phyloP scores from a whole-genome alignment of 2,329 filamentous ascomycete species.

The Claviceps sp. region DNA sequence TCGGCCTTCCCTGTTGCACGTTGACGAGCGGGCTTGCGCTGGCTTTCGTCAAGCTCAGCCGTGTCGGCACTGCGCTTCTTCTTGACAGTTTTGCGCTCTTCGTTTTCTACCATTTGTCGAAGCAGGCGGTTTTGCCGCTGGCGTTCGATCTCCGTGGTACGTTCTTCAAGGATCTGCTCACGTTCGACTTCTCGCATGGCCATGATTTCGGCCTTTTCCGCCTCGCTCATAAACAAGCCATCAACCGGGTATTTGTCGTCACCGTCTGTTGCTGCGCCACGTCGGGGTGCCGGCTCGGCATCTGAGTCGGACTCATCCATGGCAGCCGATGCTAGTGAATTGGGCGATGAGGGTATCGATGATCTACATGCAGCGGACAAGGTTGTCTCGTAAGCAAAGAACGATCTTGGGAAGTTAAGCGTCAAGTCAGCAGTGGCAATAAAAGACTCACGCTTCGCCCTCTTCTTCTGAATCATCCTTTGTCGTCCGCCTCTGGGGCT shows the following conservation, averaged over 20 bases:
- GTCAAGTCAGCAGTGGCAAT: neutral
- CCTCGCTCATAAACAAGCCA: conserved; percentile 62
- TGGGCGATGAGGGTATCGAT: conserved; percentile 52
- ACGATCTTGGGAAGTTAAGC: no score
- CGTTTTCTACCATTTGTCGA: conserved; percentile 61
- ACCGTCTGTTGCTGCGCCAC: conserved; percentile 32
- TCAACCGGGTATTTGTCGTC: conserved; percentile 72
- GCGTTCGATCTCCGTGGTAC: conserved; percentile 68
- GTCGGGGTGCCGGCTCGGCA: conserved; percentile 25
- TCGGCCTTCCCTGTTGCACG: conserved; percentile 37
- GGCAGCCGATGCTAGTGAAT: conserved; percentile 67
- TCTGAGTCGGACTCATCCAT: conserved; percentile 80
- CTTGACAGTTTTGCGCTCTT: conserved; percentile 36
- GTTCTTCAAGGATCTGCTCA: conserved; percentile 79
- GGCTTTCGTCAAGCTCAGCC: conserved; percentile 65
- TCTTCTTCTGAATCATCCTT: conserved; percentile 49
- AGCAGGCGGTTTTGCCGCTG: conserved; percentile 72
- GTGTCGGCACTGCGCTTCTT: conserved; percentile 68
- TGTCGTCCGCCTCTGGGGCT: conserved; percentile 33
- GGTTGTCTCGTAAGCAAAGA: conserved; percentile 4
- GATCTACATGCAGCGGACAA: conserved; percentile 36
- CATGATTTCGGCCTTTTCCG: conserved; percentile 69
- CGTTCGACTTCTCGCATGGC: conserved; percentile 80
- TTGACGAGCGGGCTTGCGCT: conserved; percentile 58
- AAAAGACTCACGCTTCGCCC: conserved; percentile 28